These are phyloP conservation scores for Russula earlei DNA, from an alignment of 768 basidiomycete species.

Conservation along the genomic window DNA sequence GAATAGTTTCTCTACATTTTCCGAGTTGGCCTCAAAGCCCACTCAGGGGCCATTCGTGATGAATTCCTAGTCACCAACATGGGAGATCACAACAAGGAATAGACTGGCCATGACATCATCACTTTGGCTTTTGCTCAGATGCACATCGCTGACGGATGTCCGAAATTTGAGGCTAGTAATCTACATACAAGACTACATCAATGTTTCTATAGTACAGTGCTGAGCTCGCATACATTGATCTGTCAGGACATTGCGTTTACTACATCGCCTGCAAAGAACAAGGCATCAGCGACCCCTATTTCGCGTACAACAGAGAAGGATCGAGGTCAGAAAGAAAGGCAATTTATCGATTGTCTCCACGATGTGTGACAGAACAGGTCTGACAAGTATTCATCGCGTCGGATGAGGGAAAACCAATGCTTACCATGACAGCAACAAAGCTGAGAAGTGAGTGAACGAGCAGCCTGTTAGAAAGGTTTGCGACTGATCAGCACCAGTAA, in stretches of 20 bases:
- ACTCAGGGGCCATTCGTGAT: no score
- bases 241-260: background rate
- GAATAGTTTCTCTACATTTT: no score
- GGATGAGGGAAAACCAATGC: constrained; percentile 18
- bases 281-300: background rate
- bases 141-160: no score
- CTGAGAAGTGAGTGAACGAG: no score
- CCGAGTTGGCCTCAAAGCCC: no score
- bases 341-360: constrained; percentile 49
- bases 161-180: background rate
- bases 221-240: background rate
- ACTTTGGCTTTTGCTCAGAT: no score
- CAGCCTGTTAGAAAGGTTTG: constrained; percentile 2
- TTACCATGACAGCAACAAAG: constrained; percentile 1
- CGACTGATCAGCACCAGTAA: constrained; percentile 15
- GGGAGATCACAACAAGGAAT: no score
- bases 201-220: constrained; percentile 5
- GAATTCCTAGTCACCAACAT: no score
- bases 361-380: constrained; percentile 58
- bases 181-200: constrained; percentile 11
- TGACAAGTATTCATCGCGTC: constrained; percentile 44
- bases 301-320: background rate
- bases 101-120: no score
- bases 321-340: constrained; percentile 32
- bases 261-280: background rate